These are phyloP conservation scores for Picea sitchensis DNA, from an alignment of 75 land plant genomes.

Conservation along the genomic window DNA sequence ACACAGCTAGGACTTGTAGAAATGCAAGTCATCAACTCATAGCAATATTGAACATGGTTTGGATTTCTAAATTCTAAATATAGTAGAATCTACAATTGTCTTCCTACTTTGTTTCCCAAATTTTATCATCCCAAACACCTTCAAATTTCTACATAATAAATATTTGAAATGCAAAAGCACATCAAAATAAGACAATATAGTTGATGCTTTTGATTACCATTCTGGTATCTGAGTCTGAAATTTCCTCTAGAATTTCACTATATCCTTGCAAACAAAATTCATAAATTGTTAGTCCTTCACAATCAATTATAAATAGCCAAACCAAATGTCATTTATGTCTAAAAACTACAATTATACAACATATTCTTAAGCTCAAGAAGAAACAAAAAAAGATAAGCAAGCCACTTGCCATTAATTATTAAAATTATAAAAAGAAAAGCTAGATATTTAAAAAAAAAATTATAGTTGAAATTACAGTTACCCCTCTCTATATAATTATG, in stretches of 20 bases:
- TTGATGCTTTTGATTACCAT: conserved; percentile 43
- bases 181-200: not conserved
- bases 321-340: not conserved
- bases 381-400: not conserved
- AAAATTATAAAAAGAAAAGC: too few relatives aligned
- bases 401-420: too few relatives aligned
- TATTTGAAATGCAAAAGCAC: not conserved
- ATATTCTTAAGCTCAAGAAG: not conserved
- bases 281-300: not conserved
- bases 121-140: too few relatives aligned
- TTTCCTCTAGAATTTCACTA: conserved; percentile 82
- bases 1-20: too few relatives aligned
- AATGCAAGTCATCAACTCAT: too few relatives aligned
- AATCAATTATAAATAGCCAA: not conserved
- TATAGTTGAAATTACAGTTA: too few relatives aligned
- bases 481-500: too few relatives aligned
- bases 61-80: too few relatives aligned
- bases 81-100: too few relatives aligned
- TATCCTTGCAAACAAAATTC: conserved; percentile 51
- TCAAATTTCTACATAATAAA: not conserved
- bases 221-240: conserved; percentile 74
- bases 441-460: too few relatives aligned
- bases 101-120: too few relatives aligned
- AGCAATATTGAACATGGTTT: too few relatives aligned
- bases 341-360: not conserved